These are phyloP conservation scores for Zymoseptoria passerinii DNA, from an alignment of 2,329 filamentous ascomycete species.

Conservation along the genomic window DNA sequence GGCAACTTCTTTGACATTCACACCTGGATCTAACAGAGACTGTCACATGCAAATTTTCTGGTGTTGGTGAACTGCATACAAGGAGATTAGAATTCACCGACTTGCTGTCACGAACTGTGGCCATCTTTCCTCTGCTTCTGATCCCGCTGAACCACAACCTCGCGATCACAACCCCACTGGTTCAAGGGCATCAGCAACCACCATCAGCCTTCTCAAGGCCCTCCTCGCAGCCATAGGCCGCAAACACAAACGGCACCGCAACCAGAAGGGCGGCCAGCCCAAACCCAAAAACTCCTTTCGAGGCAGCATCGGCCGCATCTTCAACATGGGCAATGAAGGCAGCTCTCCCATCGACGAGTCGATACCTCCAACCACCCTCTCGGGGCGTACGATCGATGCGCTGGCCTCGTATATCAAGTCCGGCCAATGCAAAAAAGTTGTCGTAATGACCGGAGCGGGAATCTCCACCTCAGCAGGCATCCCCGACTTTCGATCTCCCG, in stretches of 20 bases:
- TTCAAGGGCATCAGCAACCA: neutral
- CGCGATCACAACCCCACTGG: neutral
- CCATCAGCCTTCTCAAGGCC: conserved; percentile 7
- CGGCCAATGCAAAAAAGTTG: conserved; percentile 60
- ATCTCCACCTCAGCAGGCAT: conserved; percentile 70
- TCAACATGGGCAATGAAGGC: conserved; percentile 78
- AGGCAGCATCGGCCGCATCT: conserved; percentile 14
- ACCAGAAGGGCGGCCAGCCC: conserved; percentile 22
- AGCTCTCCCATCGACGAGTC: conserved; percentile 59
- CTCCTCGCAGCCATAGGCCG: conserved; percentile 42
- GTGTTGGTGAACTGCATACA: neutral
- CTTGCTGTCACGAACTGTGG: neutral
- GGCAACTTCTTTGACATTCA: neutral
- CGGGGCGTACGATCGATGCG: conserved; percentile 59
- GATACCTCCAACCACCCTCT: conserved; percentile 56
- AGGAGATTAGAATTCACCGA: neutral
- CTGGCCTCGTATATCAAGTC: conserved; percentile 74
- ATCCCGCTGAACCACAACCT: no score
- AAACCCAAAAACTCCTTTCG: conserved; percentile 18
- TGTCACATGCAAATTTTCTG: neutral
- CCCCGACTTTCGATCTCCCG: conserved; percentile 88
- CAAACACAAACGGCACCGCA: conserved; percentile 39
- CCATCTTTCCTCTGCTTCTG: neutral
- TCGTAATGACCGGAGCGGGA: conserved; percentile 85
- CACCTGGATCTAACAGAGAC: neutral